These are phyloP conservation scores for Mucor circinelloides DNA, from an alignment of 371 early-diverging fungal genomes.

Conservation along the genomic window DNA sequence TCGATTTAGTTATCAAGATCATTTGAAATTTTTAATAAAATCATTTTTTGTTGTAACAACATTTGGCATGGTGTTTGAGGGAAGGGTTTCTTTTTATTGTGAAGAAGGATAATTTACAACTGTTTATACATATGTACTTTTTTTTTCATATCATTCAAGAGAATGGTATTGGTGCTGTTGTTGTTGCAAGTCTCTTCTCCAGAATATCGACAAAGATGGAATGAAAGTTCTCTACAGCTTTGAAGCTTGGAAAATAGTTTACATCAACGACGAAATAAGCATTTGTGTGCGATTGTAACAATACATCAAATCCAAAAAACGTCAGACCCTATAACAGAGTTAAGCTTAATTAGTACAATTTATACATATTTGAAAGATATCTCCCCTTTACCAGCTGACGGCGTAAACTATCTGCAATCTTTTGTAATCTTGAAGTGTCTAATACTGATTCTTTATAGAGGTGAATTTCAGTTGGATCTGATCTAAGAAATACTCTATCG, in stretches of 20 bases:
- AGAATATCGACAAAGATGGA: conserved; percentile 28
- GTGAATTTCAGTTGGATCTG: conserved; percentile 21
- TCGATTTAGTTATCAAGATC: conserved; percentile 1
- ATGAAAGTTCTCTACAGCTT: conserved; percentile 30
- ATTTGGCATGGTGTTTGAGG: no score
- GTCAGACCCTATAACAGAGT: conserved; percentile 39
- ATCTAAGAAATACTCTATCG: conserved; percentile 26
- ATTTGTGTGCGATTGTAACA: conserved; percentile 37
- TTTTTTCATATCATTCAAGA: not conserved
- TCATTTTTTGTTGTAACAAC: not conserved
- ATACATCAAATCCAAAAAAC: conserved; percentile 53
- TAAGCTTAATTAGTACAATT: conserved; percentile 1
- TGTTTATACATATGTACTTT: conserved; percentile 3
- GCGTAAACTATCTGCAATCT: conserved; percentile 37
- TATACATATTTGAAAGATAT: not conserved
- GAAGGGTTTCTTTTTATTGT: not conserved
- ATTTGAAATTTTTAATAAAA: not conserved
- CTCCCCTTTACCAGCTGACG: conserved; percentile 32
- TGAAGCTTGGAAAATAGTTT: conserved; percentile 51
- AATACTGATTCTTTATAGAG: conserved; percentile 26
- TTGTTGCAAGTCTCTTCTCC: conserved; percentile 12
- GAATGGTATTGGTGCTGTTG: no score
- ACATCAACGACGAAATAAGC: conserved; percentile 47
- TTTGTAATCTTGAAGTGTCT: conserved; percentile 29
- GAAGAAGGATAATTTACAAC: not conserved